Conservation (phyloP, 169 alveolate species). For the Plasmodium knowlesi region DNA sequence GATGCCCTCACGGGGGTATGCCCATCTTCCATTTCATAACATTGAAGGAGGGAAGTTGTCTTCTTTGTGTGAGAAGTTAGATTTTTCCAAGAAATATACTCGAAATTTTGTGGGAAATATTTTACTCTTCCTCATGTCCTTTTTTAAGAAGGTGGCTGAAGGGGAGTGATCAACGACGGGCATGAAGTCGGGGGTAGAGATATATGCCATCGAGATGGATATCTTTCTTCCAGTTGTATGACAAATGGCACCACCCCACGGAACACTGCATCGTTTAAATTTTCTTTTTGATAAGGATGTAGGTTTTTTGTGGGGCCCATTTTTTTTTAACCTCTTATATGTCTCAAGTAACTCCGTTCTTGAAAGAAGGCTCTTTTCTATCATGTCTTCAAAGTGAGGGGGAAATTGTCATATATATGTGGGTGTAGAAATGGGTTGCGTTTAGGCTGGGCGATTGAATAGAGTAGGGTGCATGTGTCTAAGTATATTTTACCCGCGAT, state of each 20-base stretch:
- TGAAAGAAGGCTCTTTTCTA: conserved; percentile 25
- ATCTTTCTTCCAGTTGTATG: background rate
- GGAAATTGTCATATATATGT: background rate
- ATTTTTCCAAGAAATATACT: background rate
- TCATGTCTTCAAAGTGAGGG: conserved; percentile 24
- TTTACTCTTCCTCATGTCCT: background rate
- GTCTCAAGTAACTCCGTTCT: conserved; percentile 18
- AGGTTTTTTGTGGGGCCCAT: background rate
- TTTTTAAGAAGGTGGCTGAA: background rate
- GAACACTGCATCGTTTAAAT: background rate
- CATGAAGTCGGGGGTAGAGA: background rate
- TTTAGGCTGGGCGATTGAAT: background rate
- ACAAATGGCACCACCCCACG: background rate
- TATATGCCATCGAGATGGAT: background rate
- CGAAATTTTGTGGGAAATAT: background rate
- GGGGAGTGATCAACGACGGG: background rate
- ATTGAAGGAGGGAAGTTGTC: background rate
- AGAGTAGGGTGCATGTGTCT: background rate
- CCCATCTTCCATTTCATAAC: background rate
- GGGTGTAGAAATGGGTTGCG: background rate
- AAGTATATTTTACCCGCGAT: conserved; percentile 25
- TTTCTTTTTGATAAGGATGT: background rate
- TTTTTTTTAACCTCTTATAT: background rate
- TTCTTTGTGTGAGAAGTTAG: background rate
- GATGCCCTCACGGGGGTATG: background rate